Conservation (phyloP, 192 early-diverging fungal genomes). For the Haplosporangium gracile region DNA sequence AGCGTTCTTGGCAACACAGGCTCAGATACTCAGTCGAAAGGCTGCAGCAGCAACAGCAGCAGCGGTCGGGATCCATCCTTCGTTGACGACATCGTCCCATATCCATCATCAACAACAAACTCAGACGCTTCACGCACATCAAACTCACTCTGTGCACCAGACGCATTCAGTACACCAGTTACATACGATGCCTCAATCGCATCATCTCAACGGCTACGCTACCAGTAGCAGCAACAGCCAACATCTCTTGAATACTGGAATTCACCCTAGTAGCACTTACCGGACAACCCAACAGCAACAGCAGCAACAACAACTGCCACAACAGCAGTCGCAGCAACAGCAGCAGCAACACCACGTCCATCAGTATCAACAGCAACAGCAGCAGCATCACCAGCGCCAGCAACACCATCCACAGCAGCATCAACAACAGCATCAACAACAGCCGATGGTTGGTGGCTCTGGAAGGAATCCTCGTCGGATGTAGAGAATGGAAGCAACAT, state of each 20-base stretch:
- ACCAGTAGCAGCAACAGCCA: slow-evolving; percentile 11
- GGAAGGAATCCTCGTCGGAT: slow-evolving; percentile 20
- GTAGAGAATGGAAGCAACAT: slow-evolving; percentile 3
- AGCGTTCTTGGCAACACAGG: slow-evolving; percentile 41
- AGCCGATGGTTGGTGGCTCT: slow-evolving; percentile 17
- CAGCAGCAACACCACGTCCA: slow-evolving; percentile 21
- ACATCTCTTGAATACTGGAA: neutral
- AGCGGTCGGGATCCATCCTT: slow-evolving; percentile 34
- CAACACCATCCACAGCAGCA: slow-evolving; percentile 25
- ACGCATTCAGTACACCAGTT: neutral
- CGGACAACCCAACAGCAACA: slow-evolving; percentile 19
- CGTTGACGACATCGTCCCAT: slow-evolving; percentile 29
- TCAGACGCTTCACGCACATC: neutral
- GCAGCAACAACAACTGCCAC: slow-evolving; percentile 29
- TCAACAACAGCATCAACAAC: slow-evolving; percentile 29
- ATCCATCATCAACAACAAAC: slow-evolving; percentile 22
- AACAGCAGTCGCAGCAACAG: slow-evolving; percentile 21
- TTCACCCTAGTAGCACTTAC: slow-evolving; percentile 10
- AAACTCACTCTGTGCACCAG: neutral
- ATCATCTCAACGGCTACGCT: slow-evolving; percentile 17
- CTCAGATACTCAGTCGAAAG: slow-evolving; percentile 29
- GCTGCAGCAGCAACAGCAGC: slow-evolving; percentile 19
- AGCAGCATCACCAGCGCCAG: slow-evolving; percentile 22
- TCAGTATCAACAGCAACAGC: slow-evolving; percentile 24
- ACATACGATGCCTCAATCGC: neutral